Conservation (phyloP, 2,329 filamentous ascomycete genomes). For the Fusarium sp. region DNA sequence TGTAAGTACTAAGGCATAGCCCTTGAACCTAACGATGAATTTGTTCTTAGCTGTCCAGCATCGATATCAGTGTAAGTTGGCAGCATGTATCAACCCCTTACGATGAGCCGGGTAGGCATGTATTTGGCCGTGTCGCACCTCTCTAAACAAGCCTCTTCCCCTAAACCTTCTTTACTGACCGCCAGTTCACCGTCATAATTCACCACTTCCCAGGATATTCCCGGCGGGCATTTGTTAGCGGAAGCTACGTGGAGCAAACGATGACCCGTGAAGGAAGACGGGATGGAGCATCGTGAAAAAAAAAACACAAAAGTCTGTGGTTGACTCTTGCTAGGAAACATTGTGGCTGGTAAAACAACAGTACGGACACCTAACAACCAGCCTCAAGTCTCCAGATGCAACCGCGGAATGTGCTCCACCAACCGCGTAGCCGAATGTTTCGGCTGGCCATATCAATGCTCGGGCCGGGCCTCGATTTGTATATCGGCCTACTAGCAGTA, state of each 20-base stretch:
- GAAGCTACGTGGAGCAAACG: conserved; percentile 36
- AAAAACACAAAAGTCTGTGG: background rate
- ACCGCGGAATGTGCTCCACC: background rate
- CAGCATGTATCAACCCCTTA: conserved; percentile 15
- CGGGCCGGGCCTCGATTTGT: conserved; percentile 39
- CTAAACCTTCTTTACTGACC: conserved; percentile 50
- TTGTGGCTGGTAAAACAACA: conserved; percentile 2
- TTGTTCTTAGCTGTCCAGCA: conserved; percentile 1
- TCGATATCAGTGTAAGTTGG: conserved; percentile 12
- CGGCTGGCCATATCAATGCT: conserved; percentile 25
- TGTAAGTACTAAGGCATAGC: conserved; percentile 20
- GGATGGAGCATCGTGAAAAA: conserved; percentile 20
- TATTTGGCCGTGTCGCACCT: conserved; percentile 18
- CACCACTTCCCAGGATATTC: conserved; percentile 35
- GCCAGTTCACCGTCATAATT: conserved; percentile 55
- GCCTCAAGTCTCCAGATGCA: background rate
- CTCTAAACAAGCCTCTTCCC: conserved; percentile 23
- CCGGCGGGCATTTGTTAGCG: conserved; percentile 29
- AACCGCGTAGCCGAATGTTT: conserved; percentile 11
- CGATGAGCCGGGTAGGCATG: conserved; percentile 12
- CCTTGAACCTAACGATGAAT: conserved; percentile 25
- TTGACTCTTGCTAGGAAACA: conserved; percentile 10
- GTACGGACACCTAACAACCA: background rate
- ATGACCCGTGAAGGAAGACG: conserved; percentile 15
- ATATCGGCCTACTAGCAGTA: conserved; percentile 25